A percentile compares a stretch with the other conserved stretches of the same genome.
Evolutionary conservation across 306 rosid species (phyloP).

Genomic region (Cyclanthera cordifolia): DNA sequence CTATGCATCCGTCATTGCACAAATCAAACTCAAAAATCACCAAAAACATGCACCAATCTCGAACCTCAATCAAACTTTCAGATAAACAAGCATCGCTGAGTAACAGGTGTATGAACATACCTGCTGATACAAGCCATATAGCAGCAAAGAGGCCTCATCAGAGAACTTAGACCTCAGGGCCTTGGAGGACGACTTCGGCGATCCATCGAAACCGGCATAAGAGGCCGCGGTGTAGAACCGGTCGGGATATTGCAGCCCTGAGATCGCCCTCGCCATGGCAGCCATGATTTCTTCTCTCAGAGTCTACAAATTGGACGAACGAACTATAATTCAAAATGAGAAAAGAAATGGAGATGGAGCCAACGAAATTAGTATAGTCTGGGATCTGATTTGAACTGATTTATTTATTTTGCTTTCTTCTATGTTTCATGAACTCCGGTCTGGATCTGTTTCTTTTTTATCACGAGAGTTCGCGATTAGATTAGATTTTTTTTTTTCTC

Average conservation of each 20-base stretch:
- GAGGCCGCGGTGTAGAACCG: constrained; percentile 88
- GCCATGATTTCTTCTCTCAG: constrained; percentile 14
- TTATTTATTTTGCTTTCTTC: background rate
- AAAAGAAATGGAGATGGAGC: constrained; percentile 5
- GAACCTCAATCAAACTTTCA: background rate
- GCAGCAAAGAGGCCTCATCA: constrained; percentile 66
- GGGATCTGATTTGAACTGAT: constrained; percentile 7
- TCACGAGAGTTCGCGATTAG: background rate
- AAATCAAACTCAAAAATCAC: constrained; percentile 8
- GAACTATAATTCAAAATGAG: background rate
- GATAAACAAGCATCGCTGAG: background rate
- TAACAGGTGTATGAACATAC: constrained; percentile 18
- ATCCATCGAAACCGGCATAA: constrained; percentile 77
- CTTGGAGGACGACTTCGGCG: constrained; percentile 67
- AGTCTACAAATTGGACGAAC: background rate
- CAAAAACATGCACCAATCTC: background rate
- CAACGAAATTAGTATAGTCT: too few relatives aligned
- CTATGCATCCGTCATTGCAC: background rate
- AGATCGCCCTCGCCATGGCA: constrained; percentile 63
- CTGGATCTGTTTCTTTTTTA: constrained; percentile 9
- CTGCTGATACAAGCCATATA: constrained; percentile 81
- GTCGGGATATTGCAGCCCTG: constrained; percentile 85
- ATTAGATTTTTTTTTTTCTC: background rate
- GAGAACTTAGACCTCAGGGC: constrained; percentile 72
- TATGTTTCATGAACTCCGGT: background rate